A percentile compares a stretch with the other conserved stretches of the same genome.
Conservation (phyloP, 768 basidiomycete genomes). For the Saitozyma sp. region DNA sequence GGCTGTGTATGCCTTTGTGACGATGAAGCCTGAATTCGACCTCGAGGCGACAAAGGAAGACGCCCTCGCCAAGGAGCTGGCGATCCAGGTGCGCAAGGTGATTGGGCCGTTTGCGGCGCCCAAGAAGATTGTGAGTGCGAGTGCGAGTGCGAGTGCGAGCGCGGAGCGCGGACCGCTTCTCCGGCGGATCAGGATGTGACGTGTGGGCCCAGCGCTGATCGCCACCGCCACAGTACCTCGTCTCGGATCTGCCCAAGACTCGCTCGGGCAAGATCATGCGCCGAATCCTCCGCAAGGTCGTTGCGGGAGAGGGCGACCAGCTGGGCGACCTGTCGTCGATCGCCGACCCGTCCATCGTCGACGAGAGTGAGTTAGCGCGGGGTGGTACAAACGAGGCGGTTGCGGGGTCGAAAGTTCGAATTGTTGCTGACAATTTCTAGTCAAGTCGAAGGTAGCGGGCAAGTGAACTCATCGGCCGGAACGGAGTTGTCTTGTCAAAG, state of each 20-base stretch:
- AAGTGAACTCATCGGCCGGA: neutral
- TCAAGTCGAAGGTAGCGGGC: neutral
- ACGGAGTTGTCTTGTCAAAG: slow-evolving; percentile 70
- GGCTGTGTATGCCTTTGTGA: slow-evolving; percentile 91
- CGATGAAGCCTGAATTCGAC: slow-evolving; percentile 88
- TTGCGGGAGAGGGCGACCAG: slow-evolving; percentile 80
- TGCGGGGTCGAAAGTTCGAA: neutral
- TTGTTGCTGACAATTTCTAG: neutral
- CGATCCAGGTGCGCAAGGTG: slow-evolving; percentile 92
- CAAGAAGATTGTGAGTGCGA: slow-evolving; percentile 74
- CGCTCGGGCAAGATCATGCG: slow-evolving; percentile 95
- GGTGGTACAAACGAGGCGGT: neutral
- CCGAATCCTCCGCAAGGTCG: slow-evolving; percentile 93
- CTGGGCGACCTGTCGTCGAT: slow-evolving; percentile 87
- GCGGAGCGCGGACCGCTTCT: neutral
- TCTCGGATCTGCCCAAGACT: slow-evolving; percentile 82
- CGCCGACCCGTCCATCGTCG: slow-evolving; percentile 83
- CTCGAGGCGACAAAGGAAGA: slow-evolving; percentile 71
- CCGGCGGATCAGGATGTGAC: no score
- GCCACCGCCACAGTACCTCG: slow-evolving; percentile 28
- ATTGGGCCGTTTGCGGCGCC: slow-evolving; percentile 98
- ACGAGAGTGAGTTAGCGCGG: slow-evolving; percentile 55
- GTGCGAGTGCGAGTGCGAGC: slow-evolving; percentile 52
- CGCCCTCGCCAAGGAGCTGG: slow-evolving; percentile 77
- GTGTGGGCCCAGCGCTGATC: neutral